Evolutionary conservation across 345 rosid genomes (phyloP).

Genomic region (Gossypium longicalyx): DNA sequence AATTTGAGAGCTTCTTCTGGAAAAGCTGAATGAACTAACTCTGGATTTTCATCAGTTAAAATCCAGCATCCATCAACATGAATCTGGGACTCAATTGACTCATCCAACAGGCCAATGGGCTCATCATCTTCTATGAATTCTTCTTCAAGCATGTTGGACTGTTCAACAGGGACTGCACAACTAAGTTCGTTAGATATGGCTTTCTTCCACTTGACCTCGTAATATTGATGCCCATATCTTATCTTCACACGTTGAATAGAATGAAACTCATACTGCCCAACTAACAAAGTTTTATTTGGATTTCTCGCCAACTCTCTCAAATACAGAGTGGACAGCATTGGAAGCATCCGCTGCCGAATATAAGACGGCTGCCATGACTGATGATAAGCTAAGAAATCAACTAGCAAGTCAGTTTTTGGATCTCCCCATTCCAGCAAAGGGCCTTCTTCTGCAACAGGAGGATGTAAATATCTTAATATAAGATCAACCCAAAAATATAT

Average conservation of each 20-base stretch:
- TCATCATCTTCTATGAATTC: slow-evolving; percentile 50
- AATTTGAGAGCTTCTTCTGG: slow-evolving; percentile 59
- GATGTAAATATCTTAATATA: slow-evolving; percentile 7
- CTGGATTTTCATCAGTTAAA: slow-evolving; percentile 70
- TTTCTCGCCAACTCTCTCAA: slow-evolving; percentile 55
- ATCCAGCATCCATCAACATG: slow-evolving; percentile 50
- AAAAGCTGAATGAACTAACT: slow-evolving; percentile 65
- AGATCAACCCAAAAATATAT: slow-evolving; percentile 1
- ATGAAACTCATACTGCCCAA: slow-evolving; percentile 66
- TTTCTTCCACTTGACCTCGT: slow-evolving; percentile 79
- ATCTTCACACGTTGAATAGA: slow-evolving; percentile 65
- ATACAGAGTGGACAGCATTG: slow-evolving; percentile 77
- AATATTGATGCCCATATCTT: slow-evolving; percentile 57
- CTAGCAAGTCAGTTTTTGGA: slow-evolving; percentile 72
- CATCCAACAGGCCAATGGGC: slow-evolving; percentile 43
- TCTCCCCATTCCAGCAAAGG: slow-evolving; percentile 53
- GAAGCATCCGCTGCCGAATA: slow-evolving; percentile 68
- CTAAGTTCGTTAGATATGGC: slow-evolving; percentile 26
- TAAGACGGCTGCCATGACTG: slow-evolving; percentile 71
- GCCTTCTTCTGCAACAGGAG: slow-evolving; percentile 33
- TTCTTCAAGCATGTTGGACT: slow-evolving; percentile 30
- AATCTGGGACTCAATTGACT: slow-evolving; percentile 38
- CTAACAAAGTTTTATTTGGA: slow-evolving; percentile 40
- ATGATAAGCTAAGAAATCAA: slow-evolving; percentile 71
- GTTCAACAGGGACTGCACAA: slow-evolving; percentile 28